Evolutionary conservation across 192 early-diverging fungal species (phyloP).

Genomic region (Coemansia reversa): DNA sequence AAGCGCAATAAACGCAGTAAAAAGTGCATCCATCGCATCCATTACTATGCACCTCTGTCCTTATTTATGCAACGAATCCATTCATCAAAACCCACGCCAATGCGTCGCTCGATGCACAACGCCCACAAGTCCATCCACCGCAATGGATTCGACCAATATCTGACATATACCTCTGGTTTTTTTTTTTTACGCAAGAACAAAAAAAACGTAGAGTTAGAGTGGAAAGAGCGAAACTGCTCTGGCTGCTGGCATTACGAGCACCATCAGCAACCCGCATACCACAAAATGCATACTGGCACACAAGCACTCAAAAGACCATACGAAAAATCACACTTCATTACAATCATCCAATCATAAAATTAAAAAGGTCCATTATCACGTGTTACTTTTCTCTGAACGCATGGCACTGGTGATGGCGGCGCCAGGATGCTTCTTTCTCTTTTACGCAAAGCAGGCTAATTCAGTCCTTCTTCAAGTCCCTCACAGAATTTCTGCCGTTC

Average conservation of each 20-base stretch:
- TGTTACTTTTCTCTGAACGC: background rate
- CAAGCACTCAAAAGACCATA: too few species aligned
- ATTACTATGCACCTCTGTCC: background rate
- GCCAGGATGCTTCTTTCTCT: too few species aligned
- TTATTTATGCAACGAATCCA: background rate
- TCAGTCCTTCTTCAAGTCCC: too few species aligned
- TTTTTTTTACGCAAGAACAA: background rate
- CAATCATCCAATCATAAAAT: too few species aligned
- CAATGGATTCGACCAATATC: background rate
- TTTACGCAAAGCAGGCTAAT: too few species aligned
- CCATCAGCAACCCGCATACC: constrained; percentile 1
- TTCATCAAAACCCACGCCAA: background rate
- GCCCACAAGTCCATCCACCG: too few species aligned
- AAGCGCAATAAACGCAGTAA: background rate
- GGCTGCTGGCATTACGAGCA: background rate
- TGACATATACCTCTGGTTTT: constrained; percentile 19
- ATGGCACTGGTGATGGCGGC: constrained; percentile 3
- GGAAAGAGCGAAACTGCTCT: constrained; percentile 12
- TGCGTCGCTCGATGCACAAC: too few species aligned
- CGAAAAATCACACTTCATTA: too few species aligned
- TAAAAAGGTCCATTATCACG: too few species aligned
- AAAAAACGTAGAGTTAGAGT: constrained; percentile 10
- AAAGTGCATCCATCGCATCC: constrained; percentile 4
- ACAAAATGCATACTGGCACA: too few species aligned
- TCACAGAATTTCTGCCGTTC: too few species aligned